phyloP scores from a whole-genome alignment of 1,139 yeast species.

The Saccharomyces pastorianus region DNA sequence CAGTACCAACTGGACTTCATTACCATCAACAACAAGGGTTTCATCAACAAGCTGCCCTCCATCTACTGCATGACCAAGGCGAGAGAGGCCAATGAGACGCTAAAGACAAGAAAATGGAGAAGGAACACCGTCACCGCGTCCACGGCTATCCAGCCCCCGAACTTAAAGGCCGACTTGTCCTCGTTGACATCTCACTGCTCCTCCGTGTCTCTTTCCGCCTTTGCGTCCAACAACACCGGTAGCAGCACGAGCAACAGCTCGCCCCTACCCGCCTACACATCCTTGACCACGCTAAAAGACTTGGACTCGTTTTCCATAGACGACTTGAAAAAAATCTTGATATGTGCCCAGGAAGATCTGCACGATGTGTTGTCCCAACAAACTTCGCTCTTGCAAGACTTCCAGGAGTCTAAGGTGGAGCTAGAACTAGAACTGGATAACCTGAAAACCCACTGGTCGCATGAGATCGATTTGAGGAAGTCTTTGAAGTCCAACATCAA shows the following conservation, averaged over 20 bases:
- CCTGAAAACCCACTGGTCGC: slow-evolving; percentile 28
- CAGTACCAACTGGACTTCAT: slow-evolving; percentile 50
- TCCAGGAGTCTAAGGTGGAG: slow-evolving; percentile 25
- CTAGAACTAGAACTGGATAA: slow-evolving; percentile 26
- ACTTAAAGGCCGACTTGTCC: neutral
- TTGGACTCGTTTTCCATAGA: slow-evolving; percentile 26
- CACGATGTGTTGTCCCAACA: slow-evolving; percentile 29
- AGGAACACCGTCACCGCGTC: slow-evolving; percentile 3
- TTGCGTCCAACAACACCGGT: neutral
- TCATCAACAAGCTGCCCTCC: slow-evolving; percentile 40
- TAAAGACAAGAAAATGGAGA: slow-evolving; percentile 18
- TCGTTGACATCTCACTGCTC: neutral
- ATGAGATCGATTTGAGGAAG: slow-evolving; percentile 27
- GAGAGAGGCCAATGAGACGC: slow-evolving; percentile 4
- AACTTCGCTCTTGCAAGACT: slow-evolving; percentile 21
- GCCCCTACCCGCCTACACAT: slow-evolving; percentile 19
- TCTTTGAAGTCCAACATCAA: slow-evolving; percentile 29
- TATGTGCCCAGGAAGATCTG: slow-evolving; percentile 30
- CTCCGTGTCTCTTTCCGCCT: neutral
- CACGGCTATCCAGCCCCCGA: neutral
- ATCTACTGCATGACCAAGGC: slow-evolving; percentile 39
- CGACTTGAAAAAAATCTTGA: slow-evolving; percentile 27
- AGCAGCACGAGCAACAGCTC: neutral
- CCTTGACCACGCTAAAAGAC: slow-evolving; percentile 24
- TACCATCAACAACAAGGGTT: slow-evolving; percentile 43